phyloP scores from a whole-genome alignment of 108 stramenopile species.

The Nannochloropsis salina region DNA sequence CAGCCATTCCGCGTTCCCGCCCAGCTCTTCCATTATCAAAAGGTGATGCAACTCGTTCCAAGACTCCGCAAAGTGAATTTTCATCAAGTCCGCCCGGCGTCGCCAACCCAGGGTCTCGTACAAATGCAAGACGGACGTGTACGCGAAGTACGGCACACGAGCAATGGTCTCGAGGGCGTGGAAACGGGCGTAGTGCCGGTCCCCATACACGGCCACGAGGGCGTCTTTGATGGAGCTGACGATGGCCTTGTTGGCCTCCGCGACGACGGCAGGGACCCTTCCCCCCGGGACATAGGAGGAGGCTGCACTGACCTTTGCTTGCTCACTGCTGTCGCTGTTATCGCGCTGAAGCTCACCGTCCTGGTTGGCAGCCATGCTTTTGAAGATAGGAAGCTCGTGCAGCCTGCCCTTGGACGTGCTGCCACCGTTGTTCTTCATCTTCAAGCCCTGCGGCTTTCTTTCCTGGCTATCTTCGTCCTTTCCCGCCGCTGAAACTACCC shows the following conservation, averaged over 20 bases:
- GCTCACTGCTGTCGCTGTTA: not conserved
- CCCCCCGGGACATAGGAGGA: conserved; percentile 6
- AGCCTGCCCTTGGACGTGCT: not conserved
- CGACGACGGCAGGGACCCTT: not conserved
- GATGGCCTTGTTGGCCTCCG: conserved; percentile 17
- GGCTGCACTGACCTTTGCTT: not conserved
- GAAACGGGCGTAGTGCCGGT: conserved; percentile 62
- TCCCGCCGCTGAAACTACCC: no score
- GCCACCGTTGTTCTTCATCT: not conserved
- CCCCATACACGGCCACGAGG: conserved; percentile 44
- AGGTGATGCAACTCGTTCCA: conserved; percentile 93
- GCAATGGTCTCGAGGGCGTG: conserved; percentile 88
- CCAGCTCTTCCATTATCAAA: conserved; percentile 87
- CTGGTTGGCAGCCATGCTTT: conserved; percentile 8
- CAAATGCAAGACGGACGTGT: conserved; percentile 78
- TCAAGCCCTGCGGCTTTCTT: not conserved
- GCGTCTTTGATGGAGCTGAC: not conserved
- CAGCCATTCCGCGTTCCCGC: conserved; percentile 62
- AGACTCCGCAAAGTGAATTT: conserved; percentile 82
- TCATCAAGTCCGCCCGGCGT: conserved; percentile 64
- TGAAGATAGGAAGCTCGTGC: not conserved
- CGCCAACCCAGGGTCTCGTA: conserved; percentile 83
- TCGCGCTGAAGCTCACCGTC: not conserved
- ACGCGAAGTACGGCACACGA: conserved; percentile 88
- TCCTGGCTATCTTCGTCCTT: no score